These are phyloP conservation scores for Agarophyton chilense DNA, from an alignment of 23 red algal species.

Conservation along the genomic window DNA sequence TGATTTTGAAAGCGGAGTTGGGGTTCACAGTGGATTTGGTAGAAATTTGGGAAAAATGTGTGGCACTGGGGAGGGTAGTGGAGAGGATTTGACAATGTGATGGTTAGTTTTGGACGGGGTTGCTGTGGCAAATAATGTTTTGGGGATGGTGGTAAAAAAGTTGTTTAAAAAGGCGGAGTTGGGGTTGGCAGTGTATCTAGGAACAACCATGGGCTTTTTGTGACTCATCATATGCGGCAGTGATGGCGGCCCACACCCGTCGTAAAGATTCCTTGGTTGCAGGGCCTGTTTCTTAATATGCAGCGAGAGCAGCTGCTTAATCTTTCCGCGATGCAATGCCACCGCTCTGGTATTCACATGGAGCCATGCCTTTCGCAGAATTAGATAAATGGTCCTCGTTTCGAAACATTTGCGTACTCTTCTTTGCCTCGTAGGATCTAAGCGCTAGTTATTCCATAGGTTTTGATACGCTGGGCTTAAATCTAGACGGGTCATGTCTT, in stretches of 20 bases:
- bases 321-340: constrained; percentile 46
- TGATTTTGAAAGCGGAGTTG: no score
- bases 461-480: constrained; percentile 36
- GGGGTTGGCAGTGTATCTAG: no score
- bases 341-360: constrained; percentile 3
- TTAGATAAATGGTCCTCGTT: not conserved
- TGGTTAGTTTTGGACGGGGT: no score
- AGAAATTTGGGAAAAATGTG: no score
- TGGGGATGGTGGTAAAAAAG: no score
- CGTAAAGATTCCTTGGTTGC: constrained; percentile 53
- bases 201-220: not conserved
- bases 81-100: no score
- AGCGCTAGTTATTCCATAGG: constrained; percentile 41
- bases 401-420: constrained; percentile 3
- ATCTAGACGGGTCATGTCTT: constrained; percentile 18
- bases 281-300: constrained; percentile 41
- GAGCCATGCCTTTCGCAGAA: constrained; percentile 6
- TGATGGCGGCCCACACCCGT: constrained; percentile 39
- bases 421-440: constrained; percentile 50
- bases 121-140: no score
- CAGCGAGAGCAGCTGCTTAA: constrained; percentile 46
- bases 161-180: no score
- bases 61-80: no score
- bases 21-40: no score
- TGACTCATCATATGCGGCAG: constrained; percentile 1